A percentile compares a stretch with the other conserved stretches of the same genome.
Conservation (phyloP, 2,329 filamentous ascomycete species). For the Fusarium subtropicale region DNA sequence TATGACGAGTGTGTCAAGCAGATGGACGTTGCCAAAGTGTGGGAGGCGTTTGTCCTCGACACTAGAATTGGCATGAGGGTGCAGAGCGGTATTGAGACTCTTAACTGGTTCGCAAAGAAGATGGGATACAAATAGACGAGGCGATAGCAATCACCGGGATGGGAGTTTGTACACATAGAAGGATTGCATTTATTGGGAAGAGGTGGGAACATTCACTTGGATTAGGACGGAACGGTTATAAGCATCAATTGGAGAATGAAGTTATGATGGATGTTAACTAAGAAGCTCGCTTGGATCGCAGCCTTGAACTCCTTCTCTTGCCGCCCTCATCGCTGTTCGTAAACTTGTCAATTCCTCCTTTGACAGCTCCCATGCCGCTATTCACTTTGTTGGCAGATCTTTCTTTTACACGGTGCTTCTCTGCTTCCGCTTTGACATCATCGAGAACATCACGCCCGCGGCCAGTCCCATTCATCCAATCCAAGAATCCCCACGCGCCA, state of each 20-base stretch:
- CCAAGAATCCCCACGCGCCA: slow-evolving; percentile 70
- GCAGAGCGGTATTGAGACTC: slow-evolving; percentile 74
- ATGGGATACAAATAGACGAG: slow-evolving; percentile 51
- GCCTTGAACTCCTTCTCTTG: slow-evolving; percentile 44
- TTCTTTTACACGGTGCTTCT: slow-evolving; percentile 65
- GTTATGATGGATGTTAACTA: slow-evolving; percentile 2
- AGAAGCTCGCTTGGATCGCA: slow-evolving; percentile 41
- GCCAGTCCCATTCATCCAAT: slow-evolving; percentile 70
- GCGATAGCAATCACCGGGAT: background rate
- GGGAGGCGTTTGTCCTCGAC: slow-evolving; percentile 80
- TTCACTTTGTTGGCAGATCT: slow-evolving; percentile 51
- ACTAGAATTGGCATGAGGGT: slow-evolving; percentile 79
- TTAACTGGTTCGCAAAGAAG: slow-evolving; percentile 65
- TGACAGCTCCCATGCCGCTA: slow-evolving; percentile 50
- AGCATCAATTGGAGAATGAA: slow-evolving; percentile 1
- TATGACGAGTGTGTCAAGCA: slow-evolving; percentile 71
- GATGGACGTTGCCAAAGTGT: slow-evolving; percentile 74
- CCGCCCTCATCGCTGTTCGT: slow-evolving; percentile 45
- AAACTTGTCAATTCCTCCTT: slow-evolving; percentile 50
- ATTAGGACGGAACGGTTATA: background rate
- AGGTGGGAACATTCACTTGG: background rate
- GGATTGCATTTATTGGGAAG: slow-evolving; percentile 1
- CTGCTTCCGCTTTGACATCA: slow-evolving; percentile 66
- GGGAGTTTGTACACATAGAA: slow-evolving; percentile 34
- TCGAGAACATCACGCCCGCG: slow-evolving; percentile 64